Evolutionary conservation across 2,329 filamentous ascomycete genomes (phyloP).

Genomic region (Xylariales sp.): DNA sequence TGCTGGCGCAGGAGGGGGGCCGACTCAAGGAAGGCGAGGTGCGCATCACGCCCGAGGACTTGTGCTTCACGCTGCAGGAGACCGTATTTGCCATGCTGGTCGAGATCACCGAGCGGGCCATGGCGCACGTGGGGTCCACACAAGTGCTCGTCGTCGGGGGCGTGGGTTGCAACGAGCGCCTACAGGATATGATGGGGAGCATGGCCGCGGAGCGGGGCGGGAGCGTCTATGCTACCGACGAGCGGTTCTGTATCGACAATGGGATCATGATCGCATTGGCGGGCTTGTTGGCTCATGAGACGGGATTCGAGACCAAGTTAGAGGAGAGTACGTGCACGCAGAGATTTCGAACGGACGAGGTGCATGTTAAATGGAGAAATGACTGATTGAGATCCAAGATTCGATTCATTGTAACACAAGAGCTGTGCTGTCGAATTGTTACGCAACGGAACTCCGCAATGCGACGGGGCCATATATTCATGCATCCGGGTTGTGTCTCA

Average conservation of each 20-base stretch:
- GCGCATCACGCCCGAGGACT: slow-evolving; percentile 70
- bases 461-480: too few relatives aligned
- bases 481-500: too few relatives aligned
- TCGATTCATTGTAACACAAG: too few relatives aligned
- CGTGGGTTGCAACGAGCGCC: slow-evolving; percentile 87
- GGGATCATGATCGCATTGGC: slow-evolving; percentile 99
- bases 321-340: slow-evolving; percentile 83
- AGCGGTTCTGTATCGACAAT: slow-evolving; percentile 98
- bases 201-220: slow-evolving; percentile 90
- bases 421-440: too few relatives aligned
- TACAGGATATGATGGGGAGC: slow-evolving; percentile 97
- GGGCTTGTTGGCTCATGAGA: slow-evolving; percentile 78
- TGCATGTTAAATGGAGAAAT: slow-evolving; percentile 74
- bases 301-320: slow-evolving; percentile 70
- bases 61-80: slow-evolving; percentile 94
- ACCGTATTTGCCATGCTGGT: slow-evolving; percentile 96
- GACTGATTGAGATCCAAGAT: slow-evolving; percentile 1
- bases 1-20: slow-evolving; percentile 22
- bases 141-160: slow-evolving; percentile 95
- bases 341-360: slow-evolving; percentile 77
- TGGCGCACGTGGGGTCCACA: slow-evolving; percentile 89
- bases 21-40: slow-evolving; percentile 40
- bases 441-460: too few relatives aligned
- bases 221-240: slow-evolving; percentile 89
- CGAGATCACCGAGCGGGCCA: slow-evolving; percentile 95